Evolutionary conservation across 2,329 filamentous ascomycete genomes (phyloP).

Genomic region (Tetracladium maxilliforme): DNA sequence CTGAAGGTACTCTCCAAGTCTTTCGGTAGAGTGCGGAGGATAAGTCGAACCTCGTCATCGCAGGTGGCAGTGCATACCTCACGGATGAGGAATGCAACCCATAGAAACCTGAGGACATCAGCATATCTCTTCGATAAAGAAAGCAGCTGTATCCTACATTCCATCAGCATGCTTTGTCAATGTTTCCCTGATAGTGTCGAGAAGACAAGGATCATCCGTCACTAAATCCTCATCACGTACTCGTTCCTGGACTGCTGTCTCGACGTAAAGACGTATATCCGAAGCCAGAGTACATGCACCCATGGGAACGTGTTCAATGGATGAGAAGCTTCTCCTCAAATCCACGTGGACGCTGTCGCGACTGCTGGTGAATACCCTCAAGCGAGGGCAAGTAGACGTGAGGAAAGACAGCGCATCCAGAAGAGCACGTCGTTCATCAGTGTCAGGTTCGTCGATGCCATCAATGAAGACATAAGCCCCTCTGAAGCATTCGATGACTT

Average conservation of each 20-base stretch:
- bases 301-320: constrained; percentile 6
- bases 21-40: constrained; percentile 14
- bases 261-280: too few species aligned
- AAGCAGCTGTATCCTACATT: constrained; percentile 14
- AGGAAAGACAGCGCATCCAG: constrained; percentile 5
- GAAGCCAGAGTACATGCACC: constrained; percentile 4
- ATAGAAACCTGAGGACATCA: constrained; percentile 19
- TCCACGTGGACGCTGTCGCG: constrained; percentile 11
- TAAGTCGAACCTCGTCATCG: constrained; percentile 15
- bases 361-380: constrained; percentile 13
- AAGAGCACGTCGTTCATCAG: constrained; percentile 8
- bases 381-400: constrained; percentile 3
- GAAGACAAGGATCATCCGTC: constrained; percentile 5
- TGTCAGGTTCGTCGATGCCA: constrained; percentile 17
- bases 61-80: constrained; percentile 18
- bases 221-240: constrained; percentile 5
- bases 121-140: constrained; percentile 2
- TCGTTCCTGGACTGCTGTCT: constrained; percentile 7
- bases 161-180: constrained; percentile 15
- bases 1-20: constrained; percentile 14
- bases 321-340: constrained; percentile 4
- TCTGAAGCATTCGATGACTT: too few species aligned
- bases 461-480: constrained; percentile 17
- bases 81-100: constrained; percentile 19
- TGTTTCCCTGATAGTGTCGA: constrained; percentile 12